A percentile compares a stretch with the other conserved stretches of the same genome.
These are phyloP conservation scores for Cladosporium sp. DNA, from an alignment of 2,329 filamentous ascomycete species.

Conservation along the genomic window DNA sequence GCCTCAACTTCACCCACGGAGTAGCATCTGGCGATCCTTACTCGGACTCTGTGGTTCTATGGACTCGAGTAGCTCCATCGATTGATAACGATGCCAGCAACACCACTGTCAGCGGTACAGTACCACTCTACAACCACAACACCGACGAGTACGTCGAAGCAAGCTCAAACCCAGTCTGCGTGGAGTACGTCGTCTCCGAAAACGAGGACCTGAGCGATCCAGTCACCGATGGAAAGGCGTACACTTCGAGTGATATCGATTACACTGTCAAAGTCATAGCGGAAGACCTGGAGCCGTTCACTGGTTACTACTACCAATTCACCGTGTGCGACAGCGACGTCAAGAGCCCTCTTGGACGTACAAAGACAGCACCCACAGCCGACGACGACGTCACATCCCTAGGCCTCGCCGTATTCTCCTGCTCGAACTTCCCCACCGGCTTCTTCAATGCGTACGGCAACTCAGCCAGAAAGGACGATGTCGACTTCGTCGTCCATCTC, in stretches of 20 bases:
- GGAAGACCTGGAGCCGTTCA: constrained; percentile 29
- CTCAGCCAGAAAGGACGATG: constrained; percentile 37
- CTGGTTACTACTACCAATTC: constrained; percentile 36
- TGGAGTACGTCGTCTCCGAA: constrained; percentile 27
- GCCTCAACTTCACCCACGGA: constrained; percentile 64
- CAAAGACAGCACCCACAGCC: constrained; percentile 30
- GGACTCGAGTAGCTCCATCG: constrained; percentile 37
- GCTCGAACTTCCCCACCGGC: constrained; percentile 32
- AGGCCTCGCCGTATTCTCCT: constrained; percentile 33
- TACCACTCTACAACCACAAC: constrained; percentile 33
- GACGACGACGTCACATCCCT: constrained; percentile 31
- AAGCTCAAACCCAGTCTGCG: constrained; percentile 29
- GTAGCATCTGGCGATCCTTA: constrained; percentile 47
- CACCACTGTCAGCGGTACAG: constrained; percentile 32
- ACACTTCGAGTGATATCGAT: constrained; percentile 35
- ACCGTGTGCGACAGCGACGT: constrained; percentile 29
- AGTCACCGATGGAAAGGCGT: constrained; percentile 28
- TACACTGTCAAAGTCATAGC: constrained; percentile 36
- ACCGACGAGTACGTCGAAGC: constrained; percentile 31
- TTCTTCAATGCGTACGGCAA: constrained; percentile 36
- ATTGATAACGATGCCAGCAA: constrained; percentile 33
- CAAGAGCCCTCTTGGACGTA: constrained; percentile 31
- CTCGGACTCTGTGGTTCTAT: constrained; percentile 45
- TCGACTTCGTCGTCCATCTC: constrained; percentile 44
- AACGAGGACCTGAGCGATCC: constrained; percentile 26